phyloP scores from a whole-genome alignment of 78 protist species.

The Planoprotostelium fungivorum region DNA sequence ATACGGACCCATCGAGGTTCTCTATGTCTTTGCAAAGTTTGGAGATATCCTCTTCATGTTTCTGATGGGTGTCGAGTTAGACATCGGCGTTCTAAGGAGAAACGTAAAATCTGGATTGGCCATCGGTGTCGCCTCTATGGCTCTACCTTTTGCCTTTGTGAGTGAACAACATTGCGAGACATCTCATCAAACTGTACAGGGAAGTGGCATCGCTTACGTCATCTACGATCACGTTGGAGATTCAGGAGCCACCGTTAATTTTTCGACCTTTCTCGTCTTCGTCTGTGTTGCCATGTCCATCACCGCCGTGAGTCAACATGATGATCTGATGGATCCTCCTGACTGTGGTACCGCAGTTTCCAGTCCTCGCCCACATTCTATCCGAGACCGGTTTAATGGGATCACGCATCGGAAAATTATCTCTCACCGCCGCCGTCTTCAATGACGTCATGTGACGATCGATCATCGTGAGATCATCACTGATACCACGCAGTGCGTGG shows the following conservation, averaged over 20 bases:
- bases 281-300: conserved; percentile 69
- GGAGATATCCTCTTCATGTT: conserved; percentile 68
- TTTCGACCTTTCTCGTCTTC: conserved; percentile 41
- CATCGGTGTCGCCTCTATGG: conserved; percentile 27
- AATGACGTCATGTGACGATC: conserved; percentile 51
- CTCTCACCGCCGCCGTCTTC: conserved; percentile 71
- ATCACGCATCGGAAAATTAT: conserved; percentile 40
- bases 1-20: not conserved
- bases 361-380: conserved; percentile 68
- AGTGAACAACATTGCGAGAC: not conserved
- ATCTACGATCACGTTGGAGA: conserved; percentile 4
- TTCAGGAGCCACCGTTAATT: not conserved
- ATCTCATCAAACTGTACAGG: too few species aligned
- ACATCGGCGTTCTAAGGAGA: conserved; percentile 26
- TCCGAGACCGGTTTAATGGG: conserved; percentile 42
- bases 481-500: conserved; percentile 38
- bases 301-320: conserved; percentile 31
- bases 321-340: not conserved
- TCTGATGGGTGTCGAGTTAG: conserved; percentile 66
- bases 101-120: conserved; percentile 29
- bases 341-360: conserved; percentile 14
- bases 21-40: conserved; percentile 52
- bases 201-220: conserved; percentile 44
- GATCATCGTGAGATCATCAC: not conserved
- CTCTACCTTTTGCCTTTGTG: conserved; percentile 54